Evolutionary conservation across 768 basidiomycete species (phyloP), one percentile per base, ranked within the genome.

Genomic region (Lactarius akahatsu): DNA sequence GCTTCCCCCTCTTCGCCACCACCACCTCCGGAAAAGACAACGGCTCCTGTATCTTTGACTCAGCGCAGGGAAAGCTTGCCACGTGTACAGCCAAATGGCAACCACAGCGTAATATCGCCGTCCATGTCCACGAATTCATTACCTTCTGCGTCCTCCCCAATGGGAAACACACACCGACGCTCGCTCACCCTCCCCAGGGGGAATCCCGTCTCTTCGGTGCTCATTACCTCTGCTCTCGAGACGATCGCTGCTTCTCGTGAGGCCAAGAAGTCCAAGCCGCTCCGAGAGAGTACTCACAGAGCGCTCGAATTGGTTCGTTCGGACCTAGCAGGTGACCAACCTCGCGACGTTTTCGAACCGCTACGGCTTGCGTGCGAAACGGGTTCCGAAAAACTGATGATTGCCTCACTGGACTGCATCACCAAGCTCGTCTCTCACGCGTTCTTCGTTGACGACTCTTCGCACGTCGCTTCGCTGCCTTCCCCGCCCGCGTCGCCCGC

Each of bases 341-440:
- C 94, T 45, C 83, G 92, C 65, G 91, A 95, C 73, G 91, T 98
- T 60, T 94, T 99, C 73, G 94, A 97, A 73, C 96, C 97, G n/a
- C 82, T 99, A 62, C 87, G 93, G 58, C 81, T 98, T 61, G 97
- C 97, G 10, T 98, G 97, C 78, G 96, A 98, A 80, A 98, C 96
- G 4, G 85, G 88, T 60, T 91, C 83, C 69, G 95, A 98, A 75
- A 94, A 94, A 71, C 84, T 98, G 40, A 92, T 95, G 89, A 93
- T 97, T 74, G 92, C 95, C 20, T 96, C 96, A 72, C 80, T 99
- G 75, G 97, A 99, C 77, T 96, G 97, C 73, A 94, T 98, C 67
- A 93, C 94, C 63, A 99, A 99, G 77, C 86, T 99, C 70, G 92
- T 98, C 69, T 96, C 95, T 8, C 94, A 98, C 77, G 95, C 94